phyloP scores from a whole-genome alignment of 306 rosid genomes.

The Urtica urens region DNA sequence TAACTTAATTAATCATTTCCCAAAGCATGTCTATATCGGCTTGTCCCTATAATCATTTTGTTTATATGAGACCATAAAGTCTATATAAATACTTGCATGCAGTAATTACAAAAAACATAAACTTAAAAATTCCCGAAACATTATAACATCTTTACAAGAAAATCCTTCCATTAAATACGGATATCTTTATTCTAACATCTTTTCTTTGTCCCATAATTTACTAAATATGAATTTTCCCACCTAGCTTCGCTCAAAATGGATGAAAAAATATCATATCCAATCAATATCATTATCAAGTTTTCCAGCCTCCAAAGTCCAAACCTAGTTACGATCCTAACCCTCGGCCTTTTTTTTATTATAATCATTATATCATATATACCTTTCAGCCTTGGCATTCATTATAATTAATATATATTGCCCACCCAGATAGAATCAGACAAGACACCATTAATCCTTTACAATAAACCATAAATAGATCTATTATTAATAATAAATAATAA shows the following conservation, averaged over 20 bases:
- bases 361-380: too few species aligned
- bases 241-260: not conserved
- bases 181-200: not conserved
- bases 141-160: too few species aligned
- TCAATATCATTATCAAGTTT: not conserved
- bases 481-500: too few species aligned
- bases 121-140: too few species aligned
- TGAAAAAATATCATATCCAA: constrained; percentile 7
- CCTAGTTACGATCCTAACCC: too few species aligned
- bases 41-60: constrained; percentile 3
- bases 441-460: too few species aligned
- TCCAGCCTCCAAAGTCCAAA: not conserved
- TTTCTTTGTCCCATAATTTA: not conserved
- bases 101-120: too few species aligned
- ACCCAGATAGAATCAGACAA: too few species aligned
- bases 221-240: not conserved
- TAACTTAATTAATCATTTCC: constrained; percentile 2
- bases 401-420: too few species aligned
- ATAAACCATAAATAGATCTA: too few species aligned
- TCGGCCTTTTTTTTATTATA: too few species aligned
- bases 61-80: not conserved
- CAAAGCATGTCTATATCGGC: constrained; percentile 2
- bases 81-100: not conserved
- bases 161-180: not conserved
- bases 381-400: too few species aligned